phyloP scores from a whole-genome alignment of 371 early-diverging fungal genomes.

The Rhizomucor miehei region DNA sequence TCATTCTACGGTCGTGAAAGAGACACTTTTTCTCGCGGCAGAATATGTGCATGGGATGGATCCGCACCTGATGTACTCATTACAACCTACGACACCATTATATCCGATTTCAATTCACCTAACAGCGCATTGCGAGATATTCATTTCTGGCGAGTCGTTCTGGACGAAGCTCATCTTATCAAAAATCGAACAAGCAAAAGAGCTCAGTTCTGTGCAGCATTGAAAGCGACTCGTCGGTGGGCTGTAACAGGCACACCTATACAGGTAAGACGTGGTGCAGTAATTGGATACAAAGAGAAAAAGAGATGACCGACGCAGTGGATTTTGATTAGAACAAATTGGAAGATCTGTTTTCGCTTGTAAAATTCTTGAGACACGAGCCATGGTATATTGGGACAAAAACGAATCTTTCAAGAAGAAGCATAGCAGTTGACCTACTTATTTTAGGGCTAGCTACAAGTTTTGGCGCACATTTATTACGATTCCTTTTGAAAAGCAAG shows the following conservation, averaged over 20 bases:
- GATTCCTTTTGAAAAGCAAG: slow-evolving; percentile 61
- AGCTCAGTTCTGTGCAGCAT: slow-evolving; percentile 55
- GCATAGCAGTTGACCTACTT: background rate
- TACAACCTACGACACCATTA: slow-evolving; percentile 66
- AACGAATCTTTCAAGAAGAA: too few species aligned
- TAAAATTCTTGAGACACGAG: slow-evolving; percentile 72
- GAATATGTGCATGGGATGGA: slow-evolving; percentile 28
- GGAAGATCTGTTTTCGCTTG: slow-evolving; percentile 79
- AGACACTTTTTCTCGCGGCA: slow-evolving; percentile 4
- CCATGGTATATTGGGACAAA: slow-evolving; percentile 57
- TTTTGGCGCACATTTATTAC: slow-evolving; percentile 69
- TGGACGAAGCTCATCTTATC: slow-evolving; percentile 83
- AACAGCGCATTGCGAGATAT: slow-evolving; percentile 24
- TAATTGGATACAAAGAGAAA: slow-evolving; percentile 6
- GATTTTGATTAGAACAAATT: slow-evolving; percentile 55
- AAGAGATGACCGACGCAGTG: too few species aligned
- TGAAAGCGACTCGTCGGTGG: slow-evolving; percentile 72
- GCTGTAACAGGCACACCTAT: slow-evolving; percentile 81
- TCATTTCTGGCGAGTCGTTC: slow-evolving; percentile 61
- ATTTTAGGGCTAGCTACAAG: slow-evolving; percentile 41
- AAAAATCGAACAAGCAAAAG: slow-evolving; percentile 58
- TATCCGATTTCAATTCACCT: slow-evolving; percentile 45
- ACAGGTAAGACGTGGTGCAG: slow-evolving; percentile 22
- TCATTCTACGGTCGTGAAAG: slow-evolving; percentile 58
- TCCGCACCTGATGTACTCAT: slow-evolving; percentile 56